A percentile compares a stretch with the other conserved stretches of the same genome.
Conservation (phyloP, 257 asterid species). For the Jaltomata sinuosa region DNA sequence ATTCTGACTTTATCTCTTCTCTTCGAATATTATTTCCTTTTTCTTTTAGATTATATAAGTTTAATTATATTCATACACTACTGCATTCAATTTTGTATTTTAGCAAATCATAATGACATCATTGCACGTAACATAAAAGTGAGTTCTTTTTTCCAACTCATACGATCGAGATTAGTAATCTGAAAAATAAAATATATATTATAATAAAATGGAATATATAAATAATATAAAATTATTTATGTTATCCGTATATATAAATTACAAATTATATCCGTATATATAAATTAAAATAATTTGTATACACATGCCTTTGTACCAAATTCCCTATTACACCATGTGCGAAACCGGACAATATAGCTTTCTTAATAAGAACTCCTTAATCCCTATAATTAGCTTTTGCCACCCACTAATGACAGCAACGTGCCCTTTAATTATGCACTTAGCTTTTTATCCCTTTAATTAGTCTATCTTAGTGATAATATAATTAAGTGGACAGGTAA, state of each 20-base stretch:
- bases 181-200: background rate
- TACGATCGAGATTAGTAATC: background rate
- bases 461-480: background rate
- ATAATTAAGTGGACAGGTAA: background rate
- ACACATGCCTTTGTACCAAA: background rate
- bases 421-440: slow-evolving; percentile 18
- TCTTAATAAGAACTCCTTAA: background rate
- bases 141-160: background rate
- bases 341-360: background rate
- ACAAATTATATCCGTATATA: too few relatives aligned
- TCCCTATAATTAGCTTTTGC: too few relatives aligned
- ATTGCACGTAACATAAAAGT: background rate
- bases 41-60: too few relatives aligned
- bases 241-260: background rate
- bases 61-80: too few relatives aligned
- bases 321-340: background rate
- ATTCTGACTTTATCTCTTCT: too few relatives aligned
- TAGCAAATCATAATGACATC: background rate
- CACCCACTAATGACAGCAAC: background rate
- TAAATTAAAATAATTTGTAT: background rate
- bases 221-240: background rate
- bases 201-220: background rate
- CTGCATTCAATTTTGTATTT: too few relatives aligned
- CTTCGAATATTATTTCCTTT: background rate
- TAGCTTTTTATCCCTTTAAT: background rate